Evolutionary conservation across 2,329 filamentous ascomycete species (phyloP).

Genomic region (Calonectria pauciramosa): DNA sequence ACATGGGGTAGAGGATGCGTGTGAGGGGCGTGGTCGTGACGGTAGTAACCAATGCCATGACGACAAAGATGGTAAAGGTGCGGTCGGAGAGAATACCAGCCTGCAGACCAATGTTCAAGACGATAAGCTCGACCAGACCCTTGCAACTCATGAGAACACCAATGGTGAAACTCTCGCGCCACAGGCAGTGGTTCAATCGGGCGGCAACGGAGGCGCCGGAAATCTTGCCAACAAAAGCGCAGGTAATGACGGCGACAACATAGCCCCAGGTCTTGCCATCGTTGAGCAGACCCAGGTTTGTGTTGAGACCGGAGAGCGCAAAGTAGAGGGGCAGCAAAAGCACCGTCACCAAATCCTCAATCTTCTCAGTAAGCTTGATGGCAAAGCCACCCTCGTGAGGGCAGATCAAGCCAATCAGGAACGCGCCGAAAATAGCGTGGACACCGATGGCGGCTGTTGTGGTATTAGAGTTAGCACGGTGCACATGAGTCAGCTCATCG

Average conservation of each 20-base stretch:
- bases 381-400: constrained; percentile 92
- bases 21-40: constrained; percentile 86
- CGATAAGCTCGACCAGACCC: constrained; percentile 93
- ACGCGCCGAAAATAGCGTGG: constrained; percentile 94
- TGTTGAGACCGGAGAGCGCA: constrained; percentile 89
- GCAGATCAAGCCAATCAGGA: constrained; percentile 89
- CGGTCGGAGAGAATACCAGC: constrained; percentile 83
- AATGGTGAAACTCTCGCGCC: constrained; percentile 91
- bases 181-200: constrained; percentile 77
- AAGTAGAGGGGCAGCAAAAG: constrained; percentile 94
- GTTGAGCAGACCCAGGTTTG: constrained; percentile 86
- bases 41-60: constrained; percentile 92
- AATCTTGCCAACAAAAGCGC: constrained; percentile 90
- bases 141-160: constrained; percentile 97
- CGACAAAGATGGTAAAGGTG: constrained; percentile 94
- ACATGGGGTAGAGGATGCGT: constrained; percentile 78
- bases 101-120: constrained; percentile 86
- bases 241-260: constrained; percentile 83
- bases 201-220: constrained; percentile 86
- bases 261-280: constrained; percentile 90
- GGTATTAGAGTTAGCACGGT: neutral
- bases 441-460: constrained; percentile 79
- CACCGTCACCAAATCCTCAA: constrained; percentile 89
- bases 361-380: constrained; percentile 92
- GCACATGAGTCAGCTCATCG: neutral